A percentile compares a stretch with the other conserved stretches of the same genome.
These are phyloP conservation scores for Warburgia ugandensis DNA, from an alignment of 164 flowering plant species.

Conservation along the genomic window DNA sequence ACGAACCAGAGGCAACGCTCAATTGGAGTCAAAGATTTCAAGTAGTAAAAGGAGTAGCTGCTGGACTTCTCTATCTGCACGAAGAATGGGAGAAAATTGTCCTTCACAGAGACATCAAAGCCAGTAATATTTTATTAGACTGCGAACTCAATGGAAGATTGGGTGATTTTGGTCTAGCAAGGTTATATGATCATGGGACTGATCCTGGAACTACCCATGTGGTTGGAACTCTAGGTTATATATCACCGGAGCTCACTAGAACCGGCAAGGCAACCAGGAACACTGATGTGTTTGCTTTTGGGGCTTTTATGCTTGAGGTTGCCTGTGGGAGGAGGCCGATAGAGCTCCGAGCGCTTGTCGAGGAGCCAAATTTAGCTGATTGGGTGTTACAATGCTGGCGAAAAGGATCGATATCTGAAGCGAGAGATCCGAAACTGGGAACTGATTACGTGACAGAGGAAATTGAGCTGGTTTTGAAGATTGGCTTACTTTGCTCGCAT, in stretches of 20 bases:
- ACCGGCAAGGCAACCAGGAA: slow-evolving; percentile 27
- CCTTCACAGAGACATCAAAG: slow-evolving; percentile 36
- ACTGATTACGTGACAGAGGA: slow-evolving; percentile 8
- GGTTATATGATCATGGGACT: slow-evolving; percentile 27
- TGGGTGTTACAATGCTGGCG: slow-evolving; percentile 21
- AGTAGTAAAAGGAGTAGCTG: slow-evolving; percentile 31
- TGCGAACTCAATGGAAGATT: slow-evolving; percentile 24
- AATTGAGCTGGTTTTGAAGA: slow-evolving; percentile 18
- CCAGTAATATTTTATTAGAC: slow-evolving; percentile 34
- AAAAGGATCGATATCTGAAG: slow-evolving; percentile 8
- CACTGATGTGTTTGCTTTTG: slow-evolving; percentile 32
- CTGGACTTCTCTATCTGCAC: slow-evolving; percentile 28
- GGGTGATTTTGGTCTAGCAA: slow-evolving; percentile 37
- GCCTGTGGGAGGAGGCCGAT: slow-evolving; percentile 35
- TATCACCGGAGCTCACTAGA: slow-evolving; percentile 31
- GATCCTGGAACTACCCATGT: slow-evolving; percentile 24
- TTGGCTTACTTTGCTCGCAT: slow-evolving; percentile 20
- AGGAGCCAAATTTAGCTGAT: slow-evolving; percentile 19
- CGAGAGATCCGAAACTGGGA: slow-evolving; percentile 15
- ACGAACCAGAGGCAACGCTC: slow-evolving; percentile 2
- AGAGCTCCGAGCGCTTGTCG: background rate
- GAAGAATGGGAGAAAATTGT: slow-evolving; percentile 37
- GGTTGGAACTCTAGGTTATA: slow-evolving; percentile 33
- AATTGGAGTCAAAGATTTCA: slow-evolving; percentile 28
- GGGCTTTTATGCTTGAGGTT: slow-evolving; percentile 33